Evolutionary conservation across 176 grass and related monocot genomes (phyloP).

Genomic region (Canna indica): DNA sequence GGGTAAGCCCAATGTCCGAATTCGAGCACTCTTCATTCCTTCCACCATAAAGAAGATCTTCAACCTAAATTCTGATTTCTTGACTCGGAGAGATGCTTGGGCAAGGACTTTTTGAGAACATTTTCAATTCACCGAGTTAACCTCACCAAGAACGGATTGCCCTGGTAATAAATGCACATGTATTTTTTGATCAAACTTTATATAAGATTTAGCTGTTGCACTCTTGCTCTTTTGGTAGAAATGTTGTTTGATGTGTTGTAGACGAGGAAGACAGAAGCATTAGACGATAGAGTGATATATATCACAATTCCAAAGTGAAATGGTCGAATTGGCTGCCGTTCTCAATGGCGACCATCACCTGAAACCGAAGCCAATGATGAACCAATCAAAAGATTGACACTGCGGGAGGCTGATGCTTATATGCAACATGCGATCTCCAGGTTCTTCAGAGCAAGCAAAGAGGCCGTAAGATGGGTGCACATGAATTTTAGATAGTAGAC

Average conservation of each 20-base stretch:
- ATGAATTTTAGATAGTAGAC: not conserved
- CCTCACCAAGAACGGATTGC: conserved; percentile 13
- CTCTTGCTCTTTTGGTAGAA: not conserved
- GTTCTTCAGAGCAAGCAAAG: conserved; percentile 7
- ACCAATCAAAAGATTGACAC: not conserved
- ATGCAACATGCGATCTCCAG: not conserved
- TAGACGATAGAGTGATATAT: not conserved
- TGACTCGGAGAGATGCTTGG: conserved; percentile 17
- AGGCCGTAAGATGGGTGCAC: not conserved
- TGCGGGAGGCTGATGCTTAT: conserved; percentile 3
- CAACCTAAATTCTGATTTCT: conserved; percentile 16
- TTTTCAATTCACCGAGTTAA: not conserved
- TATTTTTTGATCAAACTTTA: no score
- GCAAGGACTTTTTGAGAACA: not conserved
- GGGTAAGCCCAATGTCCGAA: not conserved
- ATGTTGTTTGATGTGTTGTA: not conserved
- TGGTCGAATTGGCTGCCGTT: conserved; percentile 1
- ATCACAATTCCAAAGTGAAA: conserved; percentile 11
- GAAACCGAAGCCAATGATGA: not conserved
- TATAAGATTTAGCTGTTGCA: no score
- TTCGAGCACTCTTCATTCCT: conserved; percentile 18
- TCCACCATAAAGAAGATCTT: conserved; percentile 12
- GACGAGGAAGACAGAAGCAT: not conserved
- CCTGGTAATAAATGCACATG: no score
- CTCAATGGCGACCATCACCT: conserved; percentile 2